A percentile compares a stretch with the other conserved stretches of the same genome.
Conservation (phyloP, 768 basidiomycete genomes). For the Vararia minispora region DNA sequence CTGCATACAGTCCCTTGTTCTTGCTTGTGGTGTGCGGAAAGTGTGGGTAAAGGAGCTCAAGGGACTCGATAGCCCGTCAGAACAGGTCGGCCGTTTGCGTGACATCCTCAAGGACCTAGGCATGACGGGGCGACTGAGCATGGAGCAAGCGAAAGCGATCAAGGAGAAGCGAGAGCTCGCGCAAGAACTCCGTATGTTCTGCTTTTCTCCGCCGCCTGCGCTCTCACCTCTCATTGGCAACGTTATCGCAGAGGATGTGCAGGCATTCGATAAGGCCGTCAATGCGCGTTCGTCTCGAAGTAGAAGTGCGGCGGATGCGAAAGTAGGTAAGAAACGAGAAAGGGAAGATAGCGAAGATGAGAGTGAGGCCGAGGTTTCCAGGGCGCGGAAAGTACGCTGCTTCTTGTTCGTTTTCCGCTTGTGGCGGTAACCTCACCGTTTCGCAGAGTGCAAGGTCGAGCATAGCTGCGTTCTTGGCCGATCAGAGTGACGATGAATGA, state of each 20-base stretch:
- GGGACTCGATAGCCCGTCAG: conserved; percentile 39
- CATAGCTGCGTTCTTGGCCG: conserved; percentile 45
- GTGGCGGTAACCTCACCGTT: too few relatives aligned
- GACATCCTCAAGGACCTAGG: conserved; percentile 61
- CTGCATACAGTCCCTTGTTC: conserved; percentile 42
- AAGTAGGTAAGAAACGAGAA: conserved; percentile 18
- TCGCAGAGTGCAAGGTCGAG: conserved; percentile 2
- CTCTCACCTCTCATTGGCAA: not conserved
- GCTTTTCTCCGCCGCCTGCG: not conserved
- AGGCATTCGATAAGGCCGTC: conserved; percentile 48
- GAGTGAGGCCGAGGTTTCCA: conserved; percentile 21
- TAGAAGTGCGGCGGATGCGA: conserved; percentile 10
- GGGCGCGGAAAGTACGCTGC: conserved; percentile 31
- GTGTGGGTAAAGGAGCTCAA: conserved; percentile 67
- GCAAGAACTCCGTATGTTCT: conserved; percentile 59
- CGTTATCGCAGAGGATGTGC: conserved; percentile 52
- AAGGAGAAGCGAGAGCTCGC: conserved; percentile 64
- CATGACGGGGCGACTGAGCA: conserved; percentile 66
- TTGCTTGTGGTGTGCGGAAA: conserved; percentile 70
- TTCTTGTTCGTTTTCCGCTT: not conserved
- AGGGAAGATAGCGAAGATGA: conserved; percentile 24
- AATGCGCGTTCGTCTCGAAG: conserved; percentile 20
- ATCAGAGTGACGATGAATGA: conserved; percentile 61
- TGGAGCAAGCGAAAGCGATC: conserved; percentile 75
- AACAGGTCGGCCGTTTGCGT: conserved; percentile 57